Evolutionary conservation across 2,329 filamentous ascomycete genomes (phyloP), one percentile per base, ranked within the genome.

Genomic region (Cytospora leucostoma): DNA sequence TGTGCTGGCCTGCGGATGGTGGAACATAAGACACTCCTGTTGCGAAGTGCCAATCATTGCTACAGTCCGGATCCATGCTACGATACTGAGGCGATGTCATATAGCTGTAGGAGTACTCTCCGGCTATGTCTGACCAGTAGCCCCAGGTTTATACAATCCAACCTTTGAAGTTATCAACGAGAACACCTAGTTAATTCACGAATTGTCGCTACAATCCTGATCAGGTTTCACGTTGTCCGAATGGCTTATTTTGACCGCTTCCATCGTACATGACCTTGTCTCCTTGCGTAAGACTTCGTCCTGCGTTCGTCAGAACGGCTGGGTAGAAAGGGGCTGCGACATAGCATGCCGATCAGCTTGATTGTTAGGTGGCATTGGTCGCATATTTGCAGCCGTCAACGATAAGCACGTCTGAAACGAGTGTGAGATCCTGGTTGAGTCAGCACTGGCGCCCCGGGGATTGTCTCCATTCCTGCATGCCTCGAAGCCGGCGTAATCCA

Each of bases 341-440:
- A 27, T 19, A 61, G 51, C 58, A 40, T 55, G 51, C 38, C 59
- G 59, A 61, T 61, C 59, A 55, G 51, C 40, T 15, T 44, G 38
- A 44, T 50, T 44, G 59, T 34, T 44, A 19, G 40, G 38, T 40
- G 51, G 51, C 33, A 61, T 33, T 38, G 38, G 59, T 21, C 59
- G 59, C 51, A 61, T 52, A 19, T 50, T 35, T 21, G 59, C 51
- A 51, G 34, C 51, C 33, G 51, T 55, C 47, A 55, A 49, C 50
- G 27, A 60, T 35, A 32, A 32, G 32, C 50, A 55, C 40, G 49
- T 21, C 33, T 38, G 54, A 12, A 33, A 49, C 27, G 21, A 12
- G 32, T 49, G n/a, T 8, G 7, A 47, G 7, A 21, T 47, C 21
- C 44, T 47, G 13, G 21, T 10, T 21, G 4, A 47, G 44, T 47